Base-by-base conservation (phyloP, 495 filamentous ascomycete species). In the Choiromyces venosus region DNA sequence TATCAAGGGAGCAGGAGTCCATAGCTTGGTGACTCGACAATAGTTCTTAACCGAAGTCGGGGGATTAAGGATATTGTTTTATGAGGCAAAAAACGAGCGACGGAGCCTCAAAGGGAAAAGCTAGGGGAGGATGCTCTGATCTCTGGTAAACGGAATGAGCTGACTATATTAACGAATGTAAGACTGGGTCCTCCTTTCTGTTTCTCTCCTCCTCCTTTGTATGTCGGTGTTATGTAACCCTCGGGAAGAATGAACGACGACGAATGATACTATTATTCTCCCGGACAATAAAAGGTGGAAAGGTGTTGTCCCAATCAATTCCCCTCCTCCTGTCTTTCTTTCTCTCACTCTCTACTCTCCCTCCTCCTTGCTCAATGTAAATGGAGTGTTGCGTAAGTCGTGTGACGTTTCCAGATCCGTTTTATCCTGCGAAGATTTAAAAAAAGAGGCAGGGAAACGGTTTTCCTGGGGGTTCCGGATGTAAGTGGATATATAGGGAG, bases 361-460 rank as follows among this genome's bases (percentile, higher is more conserved):
- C 39, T 19, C 66, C 25, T 72, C 64, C 42, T 61, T 33, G 10
- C 52, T 33, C 25, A 29, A 61, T 16, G 25, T 29, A 29, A 37
- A 69, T 67, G 65, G 38, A 18, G 38, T 56, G 71, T 68, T 68
- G 40, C 65, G 75, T 65, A 61, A 67, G 76, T 78, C 44, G 71
- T 78, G 72, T 71, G 76, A 73, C 72, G 76, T 29, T 67, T 25
- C 40, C 25, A 68, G 44, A 69, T 68, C 68, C 39, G 67, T 44
- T 66, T 37, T 46, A 64, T 44, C 68, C 46, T 36, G 35, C 68
- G 71, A 66, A 65, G 75, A 64, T 56, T 35, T 68, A 25, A 74
- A 67, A 36, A 67, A 44, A 64, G 37, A 37, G 18, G 73, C 35
- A 68, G 70, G 40, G 42, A 77, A 42, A 71, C 25, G 52, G 56